Evolutionary conservation across 495 filamentous ascomycete genomes (phyloP).

Genomic region (Cudoniella acicularis): DNA sequence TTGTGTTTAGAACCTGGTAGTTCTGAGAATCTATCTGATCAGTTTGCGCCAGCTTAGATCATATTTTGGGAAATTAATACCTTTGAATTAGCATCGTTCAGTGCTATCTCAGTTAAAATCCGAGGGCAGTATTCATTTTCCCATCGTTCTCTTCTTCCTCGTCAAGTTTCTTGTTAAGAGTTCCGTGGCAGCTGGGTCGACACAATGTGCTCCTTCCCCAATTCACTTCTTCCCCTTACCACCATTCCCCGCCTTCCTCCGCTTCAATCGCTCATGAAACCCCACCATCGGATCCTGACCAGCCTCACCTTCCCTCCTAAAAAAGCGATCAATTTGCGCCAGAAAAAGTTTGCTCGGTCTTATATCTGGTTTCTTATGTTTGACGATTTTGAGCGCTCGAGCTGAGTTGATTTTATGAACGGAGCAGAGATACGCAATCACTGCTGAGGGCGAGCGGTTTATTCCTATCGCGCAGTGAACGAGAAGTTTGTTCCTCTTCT

Average conservation of each 20-base stretch:
- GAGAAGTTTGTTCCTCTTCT: neutral
- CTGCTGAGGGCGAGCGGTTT: slow-evolving; percentile 8
- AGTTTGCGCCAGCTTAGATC: neutral
- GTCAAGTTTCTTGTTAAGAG: neutral
- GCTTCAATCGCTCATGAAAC: neutral
- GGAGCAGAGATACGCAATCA: slow-evolving; percentile 2
- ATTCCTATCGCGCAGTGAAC: slow-evolving; percentile 9
- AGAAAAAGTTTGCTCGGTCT: neutral
- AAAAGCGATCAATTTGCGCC: neutral
- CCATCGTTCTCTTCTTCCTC: neutral
- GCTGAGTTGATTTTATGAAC: neutral
- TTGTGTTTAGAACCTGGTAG: neutral
- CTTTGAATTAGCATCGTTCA: neutral
- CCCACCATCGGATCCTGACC: neutral
- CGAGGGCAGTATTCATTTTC: neutral
- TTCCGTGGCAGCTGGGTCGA: neutral
- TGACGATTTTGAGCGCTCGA: neutral
- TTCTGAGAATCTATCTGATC: neutral
- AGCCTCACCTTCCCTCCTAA: neutral
- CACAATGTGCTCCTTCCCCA: neutral
- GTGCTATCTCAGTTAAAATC: neutral
- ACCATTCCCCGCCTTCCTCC: neutral
- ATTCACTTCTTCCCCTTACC: neutral
- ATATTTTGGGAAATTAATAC: neutral
- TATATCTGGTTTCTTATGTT: neutral